Base-by-base conservation (phyloP, 1,139 yeast genomes). In the Pichia terricola region DNA sequence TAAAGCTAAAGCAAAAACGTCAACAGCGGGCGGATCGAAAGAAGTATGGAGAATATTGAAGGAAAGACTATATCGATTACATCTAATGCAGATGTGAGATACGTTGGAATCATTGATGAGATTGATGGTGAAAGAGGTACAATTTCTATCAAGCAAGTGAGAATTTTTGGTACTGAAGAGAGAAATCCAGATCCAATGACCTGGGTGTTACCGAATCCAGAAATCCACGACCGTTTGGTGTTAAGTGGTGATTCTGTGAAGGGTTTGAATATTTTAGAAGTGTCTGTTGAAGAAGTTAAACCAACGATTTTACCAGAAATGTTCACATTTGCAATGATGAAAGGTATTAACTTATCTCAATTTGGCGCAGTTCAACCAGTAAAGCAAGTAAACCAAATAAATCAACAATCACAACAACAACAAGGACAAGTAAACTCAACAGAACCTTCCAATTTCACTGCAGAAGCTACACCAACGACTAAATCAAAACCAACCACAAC, bases 221-320 rank as follows among this genome's bases (percentile, higher is more conserved):
- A 81, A 42, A 73, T 83, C 25, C 86, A 79, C 61, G 91, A 86
- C 38, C 78, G 77, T 51, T 89, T 91, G 48, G 88, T 84, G 41
- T 85, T 91, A 62, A 77, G 94, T 53, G 98, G 98, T 36, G 79
- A 87, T 35, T 97, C 89, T 57, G 97, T 91, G 36, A 84, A 86
- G 66, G 96, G 86, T 59, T 72, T 91, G 63, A 78, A 80, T 51
- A 94, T 91, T 49, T 72, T 89, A 57, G 96, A 87, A 52, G 69
- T 70, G 32, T 75, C 80, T 8, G 67, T 74, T 47, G 77, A 74
- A 33, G 72, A 75, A 47, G 78, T 75, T 30, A 63, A 66, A 49
- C 75, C 81, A 0, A 56, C 53, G 8, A 26, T 45, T 11, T 41
- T 47, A 28, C 48, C 64, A 5, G 48, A 49, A 26, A 42, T 50